phyloP scores from a whole-genome alignment of 1,139 yeast genomes.

The Yamadazyma jaroonii region DNA sequence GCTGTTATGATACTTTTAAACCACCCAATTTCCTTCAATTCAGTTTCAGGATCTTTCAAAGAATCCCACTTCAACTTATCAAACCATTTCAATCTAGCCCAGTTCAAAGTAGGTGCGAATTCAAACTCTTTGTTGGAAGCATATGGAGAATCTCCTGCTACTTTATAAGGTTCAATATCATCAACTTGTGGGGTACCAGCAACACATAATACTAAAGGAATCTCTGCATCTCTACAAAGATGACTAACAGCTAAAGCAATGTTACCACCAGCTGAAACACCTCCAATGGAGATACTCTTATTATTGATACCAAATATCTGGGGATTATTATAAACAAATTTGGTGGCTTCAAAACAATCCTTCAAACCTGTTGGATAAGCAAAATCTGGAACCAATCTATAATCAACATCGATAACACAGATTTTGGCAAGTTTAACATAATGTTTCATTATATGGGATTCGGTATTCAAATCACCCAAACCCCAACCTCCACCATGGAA shows the following conservation, averaged over 20 bases:
- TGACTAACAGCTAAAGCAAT: slow-evolving; percentile 41
- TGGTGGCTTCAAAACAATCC: slow-evolving; percentile 36
- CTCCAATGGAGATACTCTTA: slow-evolving; percentile 39
- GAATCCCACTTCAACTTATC: slow-evolving; percentile 23
- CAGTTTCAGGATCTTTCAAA: slow-evolving; percentile 33
- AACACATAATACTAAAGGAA: slow-evolving; percentile 20
- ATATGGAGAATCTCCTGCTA: slow-evolving; percentile 24
- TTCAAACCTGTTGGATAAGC: slow-evolving; percentile 48
- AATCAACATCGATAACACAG: slow-evolving; percentile 39
- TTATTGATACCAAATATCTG: slow-evolving; percentile 25
- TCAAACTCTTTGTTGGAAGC: slow-evolving; percentile 40
- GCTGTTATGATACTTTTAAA: slow-evolving; percentile 40
- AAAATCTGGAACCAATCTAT: slow-evolving; percentile 47
- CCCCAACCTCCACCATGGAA: slow-evolving; percentile 54
- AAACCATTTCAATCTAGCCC: slow-evolving; percentile 26
- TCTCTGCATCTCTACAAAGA: slow-evolving; percentile 20
- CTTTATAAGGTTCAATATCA: slow-evolving; percentile 34
- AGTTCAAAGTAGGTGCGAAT: slow-evolving; percentile 32
- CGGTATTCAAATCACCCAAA: slow-evolving; percentile 43
- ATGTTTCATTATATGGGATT: slow-evolving; percentile 44
- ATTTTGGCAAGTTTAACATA: slow-evolving; percentile 34
- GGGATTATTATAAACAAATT: slow-evolving; percentile 19
- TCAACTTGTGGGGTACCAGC: slow-evolving; percentile 33
- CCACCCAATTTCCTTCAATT: slow-evolving; percentile 35
- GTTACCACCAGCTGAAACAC: slow-evolving; percentile 50